phyloP scores from a whole-genome alignment of 1,139 yeast genomes.

The Kodamaea anthophila region DNA sequence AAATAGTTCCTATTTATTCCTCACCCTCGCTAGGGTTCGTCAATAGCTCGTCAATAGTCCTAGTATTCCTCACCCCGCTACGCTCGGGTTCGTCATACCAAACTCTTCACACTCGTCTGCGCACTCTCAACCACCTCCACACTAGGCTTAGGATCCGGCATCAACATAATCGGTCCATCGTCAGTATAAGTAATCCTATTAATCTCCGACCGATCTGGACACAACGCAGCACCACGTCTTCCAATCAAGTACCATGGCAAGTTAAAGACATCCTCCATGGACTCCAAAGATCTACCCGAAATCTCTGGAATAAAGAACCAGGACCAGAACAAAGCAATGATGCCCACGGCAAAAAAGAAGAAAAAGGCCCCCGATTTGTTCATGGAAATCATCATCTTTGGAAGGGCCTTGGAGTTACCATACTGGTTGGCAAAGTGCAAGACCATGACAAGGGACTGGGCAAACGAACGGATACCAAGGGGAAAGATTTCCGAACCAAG shows the following conservation, averaged over 20 bases:
- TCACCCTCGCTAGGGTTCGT: no score
- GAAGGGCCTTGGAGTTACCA: constrained; percentile 21
- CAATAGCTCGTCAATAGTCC: no score
- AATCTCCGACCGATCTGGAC: constrained; percentile 19
- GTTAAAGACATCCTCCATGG: constrained; percentile 21
- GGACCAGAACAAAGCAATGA: constrained; percentile 15
- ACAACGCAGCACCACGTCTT: constrained; percentile 17
- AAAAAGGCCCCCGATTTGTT: constrained; percentile 16
- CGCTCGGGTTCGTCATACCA: neutral
- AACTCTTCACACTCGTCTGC: constrained; percentile 3
- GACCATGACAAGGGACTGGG: constrained; percentile 18
- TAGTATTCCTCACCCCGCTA: neutral
- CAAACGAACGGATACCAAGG: constrained; percentile 18
- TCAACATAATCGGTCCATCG: constrained; percentile 5
- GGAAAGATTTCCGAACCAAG: constrained; percentile 21
- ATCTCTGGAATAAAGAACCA: constrained; percentile 21
- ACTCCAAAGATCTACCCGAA: constrained; percentile 21
- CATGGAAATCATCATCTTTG: constrained; percentile 18
- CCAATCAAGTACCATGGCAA: constrained; percentile 23
- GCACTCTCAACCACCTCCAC: constrained; percentile 9
- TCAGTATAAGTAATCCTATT: constrained; percentile 13
- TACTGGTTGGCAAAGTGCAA: constrained; percentile 21
- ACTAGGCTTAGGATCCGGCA: constrained; percentile 7
- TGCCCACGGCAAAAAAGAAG: constrained; percentile 15
- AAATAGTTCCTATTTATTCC: no score